Conservation (phyloP, 768 basidiomycete species). For the Kockovaella imperatae region DNA sequence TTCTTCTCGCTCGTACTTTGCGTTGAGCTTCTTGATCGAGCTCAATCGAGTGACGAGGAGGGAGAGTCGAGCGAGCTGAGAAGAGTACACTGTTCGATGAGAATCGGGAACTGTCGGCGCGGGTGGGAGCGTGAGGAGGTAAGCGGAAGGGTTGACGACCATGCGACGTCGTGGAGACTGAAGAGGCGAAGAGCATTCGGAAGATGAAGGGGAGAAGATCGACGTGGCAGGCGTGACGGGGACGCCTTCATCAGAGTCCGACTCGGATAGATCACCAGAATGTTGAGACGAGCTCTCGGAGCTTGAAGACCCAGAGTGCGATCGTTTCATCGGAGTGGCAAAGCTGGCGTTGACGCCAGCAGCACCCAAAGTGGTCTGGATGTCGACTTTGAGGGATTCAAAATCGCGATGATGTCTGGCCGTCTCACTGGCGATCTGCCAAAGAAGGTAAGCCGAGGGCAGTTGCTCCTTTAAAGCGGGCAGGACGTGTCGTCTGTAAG, state of each 20-base stretch:
- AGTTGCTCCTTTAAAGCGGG: conserved; percentile 36
- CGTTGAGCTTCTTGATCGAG: conserved; percentile 30
- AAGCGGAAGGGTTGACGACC: conserved; percentile 13
- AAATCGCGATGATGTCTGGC: conserved; percentile 23
- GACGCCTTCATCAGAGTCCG: conserved; percentile 5
- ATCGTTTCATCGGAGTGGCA: conserved; percentile 9
- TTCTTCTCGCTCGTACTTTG: conserved; percentile 39
- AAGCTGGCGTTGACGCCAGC: conserved; percentile 8
- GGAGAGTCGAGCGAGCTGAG: conserved; percentile 28
- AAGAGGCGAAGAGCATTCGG: conserved; percentile 14
- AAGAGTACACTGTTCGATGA: conserved; percentile 29
- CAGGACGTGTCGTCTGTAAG: conserved; percentile 42
- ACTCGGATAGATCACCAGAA: conserved; percentile 12
- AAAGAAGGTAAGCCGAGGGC: conserved; percentile 36
- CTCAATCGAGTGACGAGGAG: conserved; percentile 24
- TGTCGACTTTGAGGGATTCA: conserved; percentile 22
- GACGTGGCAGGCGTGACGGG: conserved; percentile 32
- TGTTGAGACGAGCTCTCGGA: conserved; percentile 6
- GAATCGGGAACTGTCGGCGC: conserved; percentile 27
- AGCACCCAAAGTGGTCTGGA: conserved; percentile 19
- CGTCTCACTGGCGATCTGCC: conserved; percentile 29
- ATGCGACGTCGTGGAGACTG: not conserved
- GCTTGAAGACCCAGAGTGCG: conserved; percentile 12
- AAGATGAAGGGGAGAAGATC: conserved; percentile 21
- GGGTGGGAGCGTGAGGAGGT: conserved; percentile 31